Base-by-base conservation (phyloP, 1,139 yeast genomes). In the Sugiyamaella novakii region DNA sequence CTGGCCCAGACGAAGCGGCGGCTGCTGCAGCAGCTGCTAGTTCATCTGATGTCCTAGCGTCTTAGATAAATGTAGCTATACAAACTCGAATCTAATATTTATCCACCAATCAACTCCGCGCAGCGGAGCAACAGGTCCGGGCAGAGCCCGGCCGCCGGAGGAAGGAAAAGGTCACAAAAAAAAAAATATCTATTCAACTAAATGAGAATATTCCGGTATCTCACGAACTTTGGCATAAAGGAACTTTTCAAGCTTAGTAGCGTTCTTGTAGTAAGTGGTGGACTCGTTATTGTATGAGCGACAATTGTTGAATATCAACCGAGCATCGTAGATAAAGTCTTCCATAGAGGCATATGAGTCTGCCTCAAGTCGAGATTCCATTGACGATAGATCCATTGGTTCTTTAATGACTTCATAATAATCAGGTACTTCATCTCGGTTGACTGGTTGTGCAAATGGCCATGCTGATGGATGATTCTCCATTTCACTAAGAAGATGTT, bases 401-500 rank as follows among this genome's bases (percentile, higher is more conserved):
- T 92, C 98, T 64, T 91, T 89, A 55, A 92, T 92, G 25, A 92
- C 95, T 59, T 88, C 95, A 65, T 92, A 92, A 65, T 94, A 94
- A 67, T 94, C 98, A 0, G 95, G 89, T 12, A 94, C 98, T 63
- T 94, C 98, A 43, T 88, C 95, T 61, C 81, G 81, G 66, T 85
- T 88, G 12, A 94, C 98, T 0, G 98, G 96, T 50, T 81, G 85
- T 27, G 91, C 80, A 69, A 94, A 94, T 24, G 99, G 98, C 98
- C 98, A 92, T n/a, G 98, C 94, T 1, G 96, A 87, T 0, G 98
- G 95, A 66, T 92, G 96, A 64, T 87, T 88, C 62, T 87, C 95
- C 72, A 92, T 70, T 64, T 92, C 99, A 6, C 88, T 80, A 44
- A 92, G 76, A 22, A 92, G 69, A 44, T 89, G 87, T 59, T 87